A percentile compares a stretch with the other conserved stretches of the same genome.
phyloP scores from a whole-genome alignment of 2,329 filamentous ascomycete species.

The Fusarium algeriense region DNA sequence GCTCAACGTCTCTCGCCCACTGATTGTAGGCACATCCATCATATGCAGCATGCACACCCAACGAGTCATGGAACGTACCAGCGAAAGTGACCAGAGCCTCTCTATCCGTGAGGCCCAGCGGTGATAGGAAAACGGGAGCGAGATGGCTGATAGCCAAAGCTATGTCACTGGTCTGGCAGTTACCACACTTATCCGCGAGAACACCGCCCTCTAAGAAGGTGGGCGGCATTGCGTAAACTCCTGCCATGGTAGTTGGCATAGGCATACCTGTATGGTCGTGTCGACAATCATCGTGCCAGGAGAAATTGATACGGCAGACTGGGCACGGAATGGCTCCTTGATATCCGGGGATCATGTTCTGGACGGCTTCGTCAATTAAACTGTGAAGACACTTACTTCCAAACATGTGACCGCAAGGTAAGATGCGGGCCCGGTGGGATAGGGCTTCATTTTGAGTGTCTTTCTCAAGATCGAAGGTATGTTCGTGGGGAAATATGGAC shows the following conservation, averaged over 20 bases:
- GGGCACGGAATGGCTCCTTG: constrained; percentile 2
- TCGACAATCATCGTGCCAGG: not conserved
- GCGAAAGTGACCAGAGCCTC: not conserved
- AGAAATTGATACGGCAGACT: constrained; percentile 5
- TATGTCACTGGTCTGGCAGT: constrained; percentile 3
- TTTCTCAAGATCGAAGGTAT: not conserved
- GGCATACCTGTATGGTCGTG: constrained; percentile 10
- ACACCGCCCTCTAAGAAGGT: constrained; percentile 3
- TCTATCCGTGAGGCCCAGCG: not conserved
- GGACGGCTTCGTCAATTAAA: not conserved
- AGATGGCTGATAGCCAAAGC: constrained; percentile 5
- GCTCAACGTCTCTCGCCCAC: not conserved
- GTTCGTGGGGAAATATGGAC: constrained; percentile 24
- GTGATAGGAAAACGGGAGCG: not conserved
- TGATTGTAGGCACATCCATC: not conserved
- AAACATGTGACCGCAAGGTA: constrained; percentile 41
- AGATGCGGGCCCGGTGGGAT: constrained; percentile 22
- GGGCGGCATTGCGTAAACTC: not conserved
- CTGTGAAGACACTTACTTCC: constrained; percentile 11
- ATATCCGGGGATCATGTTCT: not conserved
- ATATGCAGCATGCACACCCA: not conserved
- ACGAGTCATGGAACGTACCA: not conserved
- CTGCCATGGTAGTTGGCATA: constrained; percentile 8
- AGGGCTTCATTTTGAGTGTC: not conserved
- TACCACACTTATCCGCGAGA: constrained; percentile 11